These are phyloP conservation scores for Fomitopsis schrenkii DNA, from an alignment of 1,284 basidiomycete genomes.

Conservation along the genomic window DNA sequence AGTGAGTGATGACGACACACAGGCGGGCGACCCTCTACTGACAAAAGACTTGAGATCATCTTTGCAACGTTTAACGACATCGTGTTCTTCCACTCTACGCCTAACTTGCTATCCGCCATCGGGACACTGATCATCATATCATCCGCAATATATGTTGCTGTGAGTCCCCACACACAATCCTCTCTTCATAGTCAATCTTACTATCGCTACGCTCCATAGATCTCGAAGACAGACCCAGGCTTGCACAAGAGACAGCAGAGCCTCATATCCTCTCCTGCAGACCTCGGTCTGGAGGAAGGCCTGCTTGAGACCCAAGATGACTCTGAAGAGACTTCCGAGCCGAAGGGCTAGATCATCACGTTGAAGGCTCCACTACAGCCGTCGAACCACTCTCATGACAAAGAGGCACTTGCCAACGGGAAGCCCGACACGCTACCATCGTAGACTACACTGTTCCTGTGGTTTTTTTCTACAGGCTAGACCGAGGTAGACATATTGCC, in stretches of 20 bases:
- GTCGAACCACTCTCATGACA: neutral
- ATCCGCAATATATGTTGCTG: conserved; percentile 37
- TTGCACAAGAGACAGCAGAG: conserved; percentile 10
- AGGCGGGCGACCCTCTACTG: no score
- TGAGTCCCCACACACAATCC: neutral
- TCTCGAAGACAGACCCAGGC: conserved; percentile 19
- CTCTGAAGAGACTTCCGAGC: neutral
- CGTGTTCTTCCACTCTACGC: conserved; percentile 53
- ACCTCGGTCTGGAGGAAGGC: conserved; percentile 29
- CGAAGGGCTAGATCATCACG: neutral
- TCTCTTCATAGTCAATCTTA: neutral
- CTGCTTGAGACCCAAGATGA: conserved; percentile 20
- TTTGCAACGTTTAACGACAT: conserved; percentile 57
- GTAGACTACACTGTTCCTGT: neutral
- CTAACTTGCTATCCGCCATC: conserved; percentile 48
- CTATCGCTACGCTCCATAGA: conserved; percentile 11
- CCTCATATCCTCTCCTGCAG: conserved; percentile 16
- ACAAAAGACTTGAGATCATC: conserved; percentile 39
- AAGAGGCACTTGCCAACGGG: neutral
- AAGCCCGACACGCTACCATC: neutral
- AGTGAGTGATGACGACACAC: conserved; percentile 25
- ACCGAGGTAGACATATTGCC: no score
- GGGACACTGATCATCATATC: conserved; percentile 56
- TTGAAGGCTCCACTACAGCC: neutral
- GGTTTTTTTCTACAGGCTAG: no score